These are phyloP conservation scores for Furcasterigmium furcatum DNA, from an alignment of 2,329 filamentous ascomycete genomes.

Conservation along the genomic window DNA sequence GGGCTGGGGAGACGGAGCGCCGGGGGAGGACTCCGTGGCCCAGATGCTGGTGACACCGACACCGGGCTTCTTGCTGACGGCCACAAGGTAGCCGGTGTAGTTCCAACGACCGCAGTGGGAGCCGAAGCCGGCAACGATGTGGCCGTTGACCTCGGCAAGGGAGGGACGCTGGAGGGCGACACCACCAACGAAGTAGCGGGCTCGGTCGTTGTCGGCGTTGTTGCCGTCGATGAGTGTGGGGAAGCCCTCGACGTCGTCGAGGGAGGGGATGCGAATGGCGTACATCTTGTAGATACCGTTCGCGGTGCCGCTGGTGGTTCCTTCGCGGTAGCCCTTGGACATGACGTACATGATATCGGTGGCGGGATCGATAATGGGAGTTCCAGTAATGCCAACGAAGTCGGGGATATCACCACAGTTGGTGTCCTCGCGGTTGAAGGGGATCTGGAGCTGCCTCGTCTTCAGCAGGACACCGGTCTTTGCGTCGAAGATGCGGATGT, in stretches of 20 bases:
- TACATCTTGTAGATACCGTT: slow-evolving; percentile 37
- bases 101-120: slow-evolving; percentile 46
- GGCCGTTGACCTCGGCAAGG: slow-evolving; percentile 25
- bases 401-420: slow-evolving; percentile 36
- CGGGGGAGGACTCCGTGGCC: slow-evolving; percentile 24
- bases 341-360: slow-evolving; percentile 31
- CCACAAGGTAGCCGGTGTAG: slow-evolving; percentile 29
- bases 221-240: slow-evolving; percentile 41
- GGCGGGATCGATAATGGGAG: slow-evolving; percentile 29
- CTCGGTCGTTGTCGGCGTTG: slow-evolving; percentile 38
- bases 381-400: slow-evolving; percentile 31
- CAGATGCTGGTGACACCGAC: slow-evolving; percentile 24
- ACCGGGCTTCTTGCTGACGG: slow-evolving; percentile 23
- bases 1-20: slow-evolving; percentile 22
- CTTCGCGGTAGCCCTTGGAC: slow-evolving; percentile 28
- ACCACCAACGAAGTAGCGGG: slow-evolving; percentile 41
- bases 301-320: slow-evolving; percentile 16
- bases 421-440: slow-evolving; percentile 32
- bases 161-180: slow-evolving; percentile 40
- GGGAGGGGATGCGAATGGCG: slow-evolving; percentile 31
- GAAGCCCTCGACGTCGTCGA: slow-evolving; percentile 32
- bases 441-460: slow-evolving; percentile 30
- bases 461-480: slow-evolving; percentile 33
- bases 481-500: slow-evolving; percentile 34
- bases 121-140: slow-evolving; percentile 42